Evolutionary conservation across 805 yeast genomes (phyloP), one percentile per base, ranked within the genome.

Genomic region (Lipomyces oligophaga): DNA sequence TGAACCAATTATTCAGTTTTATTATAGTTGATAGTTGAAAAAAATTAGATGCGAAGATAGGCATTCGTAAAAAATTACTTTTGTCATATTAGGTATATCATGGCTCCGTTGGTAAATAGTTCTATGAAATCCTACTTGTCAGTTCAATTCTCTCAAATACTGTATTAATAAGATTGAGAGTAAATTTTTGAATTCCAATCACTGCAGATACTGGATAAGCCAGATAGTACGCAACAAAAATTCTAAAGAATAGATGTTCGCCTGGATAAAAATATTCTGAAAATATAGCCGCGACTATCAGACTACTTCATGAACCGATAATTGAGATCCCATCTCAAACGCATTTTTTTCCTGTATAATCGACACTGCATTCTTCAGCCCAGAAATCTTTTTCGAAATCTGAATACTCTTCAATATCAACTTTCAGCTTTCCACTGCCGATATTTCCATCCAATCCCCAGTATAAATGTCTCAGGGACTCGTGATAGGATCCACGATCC

Each of bases 361-460:
- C n/a, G n/a, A n/a, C n/a, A n/a, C n/a, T n/a, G n/a, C n/a, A n/a
- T n/a, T n/a, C n/a, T n/a, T n/a, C n/a, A n/a, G n/a, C n/a, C 44
- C 44, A 41, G 19, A 41, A 41, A n/a, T 41, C 38, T 15, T 8
- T 25, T 28, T 41, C 44, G n/a, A 33, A 41, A 15, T 10, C 18
- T 4, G 38, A 25, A 34, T 41, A 41, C n/a, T n/a, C 8, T 25
- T 41, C 38, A 11, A 41, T 18, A 15, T 15, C 33, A 10, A 41
- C 34, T n/a, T 21, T 16, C 37, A 34, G 30, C 22, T n/a, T 10
- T 10, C 25, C 20, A 19, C 13, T 16, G 6, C 18, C 38, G 32
- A n/a, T 13, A 4, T 15, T 8, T 13, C 19, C 7, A 15, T 33
- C 38, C 3, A 24, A 21, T 4, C 18, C 13, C 44, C 38, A 41